Evolutionary conservation across 345 rosid genomes (phyloP).

Genomic region (Rhodamnia argentea): DNA sequence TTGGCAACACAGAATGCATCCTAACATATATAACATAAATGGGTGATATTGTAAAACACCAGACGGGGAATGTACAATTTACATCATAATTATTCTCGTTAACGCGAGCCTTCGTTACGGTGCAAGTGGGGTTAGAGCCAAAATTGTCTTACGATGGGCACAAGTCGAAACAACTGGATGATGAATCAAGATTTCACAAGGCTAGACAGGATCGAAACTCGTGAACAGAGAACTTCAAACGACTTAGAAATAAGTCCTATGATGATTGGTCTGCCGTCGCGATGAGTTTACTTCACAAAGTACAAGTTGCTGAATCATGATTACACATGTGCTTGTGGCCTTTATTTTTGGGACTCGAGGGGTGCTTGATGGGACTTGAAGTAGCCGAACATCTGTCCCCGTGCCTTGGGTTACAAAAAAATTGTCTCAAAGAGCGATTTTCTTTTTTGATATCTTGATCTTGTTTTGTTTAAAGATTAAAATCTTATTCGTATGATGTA

Average conservation of each 20-base stretch:
- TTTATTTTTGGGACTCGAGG: not conserved
- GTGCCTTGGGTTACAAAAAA: not conserved
- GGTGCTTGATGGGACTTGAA: not conserved
- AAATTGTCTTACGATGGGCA: not conserved
- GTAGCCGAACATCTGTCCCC: not conserved
- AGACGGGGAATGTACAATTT: not conserved
- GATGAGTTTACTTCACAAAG: not conserved
- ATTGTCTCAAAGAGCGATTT: no score
- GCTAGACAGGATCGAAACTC: not conserved
- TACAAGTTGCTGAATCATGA: not conserved
- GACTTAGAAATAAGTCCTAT: no score
- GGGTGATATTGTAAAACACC: not conserved
- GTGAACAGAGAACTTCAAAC: no score
- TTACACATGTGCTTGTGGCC: not conserved
- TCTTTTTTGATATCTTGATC: no score
- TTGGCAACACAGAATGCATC: not conserved
- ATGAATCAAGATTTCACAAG: not conserved
- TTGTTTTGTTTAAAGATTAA: no score
- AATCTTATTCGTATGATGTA: accelerated
- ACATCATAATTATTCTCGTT: not conserved
- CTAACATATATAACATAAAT: not conserved
- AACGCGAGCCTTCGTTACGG: not conserved
- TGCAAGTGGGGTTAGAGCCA: not conserved
- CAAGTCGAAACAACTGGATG: not conserved
- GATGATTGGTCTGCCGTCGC: not conserved